phyloP scores from a whole-genome alignment of 2,329 filamentous ascomycete species.

The Alternaria conjuncta region DNA sequence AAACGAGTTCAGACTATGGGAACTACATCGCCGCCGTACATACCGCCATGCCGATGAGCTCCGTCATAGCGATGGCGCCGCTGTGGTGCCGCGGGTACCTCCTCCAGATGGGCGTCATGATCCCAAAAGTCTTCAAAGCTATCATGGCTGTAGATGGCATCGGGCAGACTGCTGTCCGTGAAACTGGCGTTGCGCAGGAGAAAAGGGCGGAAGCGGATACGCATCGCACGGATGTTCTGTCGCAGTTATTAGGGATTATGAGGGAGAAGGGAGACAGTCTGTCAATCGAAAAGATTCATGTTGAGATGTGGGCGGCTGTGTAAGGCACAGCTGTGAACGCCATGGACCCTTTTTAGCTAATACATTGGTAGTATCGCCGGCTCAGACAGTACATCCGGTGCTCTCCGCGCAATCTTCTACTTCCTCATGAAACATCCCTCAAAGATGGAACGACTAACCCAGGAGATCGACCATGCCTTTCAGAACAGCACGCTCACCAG shows the following conservation, averaged over 20 bases:
- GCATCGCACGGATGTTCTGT: too few relatives aligned
- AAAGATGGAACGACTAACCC: background rate
- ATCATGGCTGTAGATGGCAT: background rate
- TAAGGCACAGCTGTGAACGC: too few relatives aligned
- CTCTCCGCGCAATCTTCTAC: slow-evolving; percentile 46
- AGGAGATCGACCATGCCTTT: too few relatives aligned
- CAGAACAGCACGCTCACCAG: too few relatives aligned
- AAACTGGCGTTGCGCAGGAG: too few relatives aligned
- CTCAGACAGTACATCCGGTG: slow-evolving; percentile 44
- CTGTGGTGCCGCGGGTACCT: background rate
- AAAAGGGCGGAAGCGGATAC: too few relatives aligned
- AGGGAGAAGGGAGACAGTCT: too few relatives aligned
- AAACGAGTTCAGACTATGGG: slow-evolving; percentile 19
- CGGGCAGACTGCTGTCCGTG: too few relatives aligned
- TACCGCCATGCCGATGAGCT: slow-evolving; percentile 3
- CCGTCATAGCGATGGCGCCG: background rate
- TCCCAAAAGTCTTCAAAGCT: background rate
- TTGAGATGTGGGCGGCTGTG: too few relatives aligned
- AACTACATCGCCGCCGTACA: slow-evolving; percentile 38
- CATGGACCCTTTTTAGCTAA: background rate
- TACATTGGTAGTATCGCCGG: slow-evolving; percentile 43
- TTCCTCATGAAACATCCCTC: slow-evolving; percentile 44
- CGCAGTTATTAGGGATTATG: too few relatives aligned
- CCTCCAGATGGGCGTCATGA: background rate
- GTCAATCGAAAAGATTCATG: too few relatives aligned